phyloP scores from a whole-genome alignment of 768 basidiomycete genomes.

The Russula lepida region DNA sequence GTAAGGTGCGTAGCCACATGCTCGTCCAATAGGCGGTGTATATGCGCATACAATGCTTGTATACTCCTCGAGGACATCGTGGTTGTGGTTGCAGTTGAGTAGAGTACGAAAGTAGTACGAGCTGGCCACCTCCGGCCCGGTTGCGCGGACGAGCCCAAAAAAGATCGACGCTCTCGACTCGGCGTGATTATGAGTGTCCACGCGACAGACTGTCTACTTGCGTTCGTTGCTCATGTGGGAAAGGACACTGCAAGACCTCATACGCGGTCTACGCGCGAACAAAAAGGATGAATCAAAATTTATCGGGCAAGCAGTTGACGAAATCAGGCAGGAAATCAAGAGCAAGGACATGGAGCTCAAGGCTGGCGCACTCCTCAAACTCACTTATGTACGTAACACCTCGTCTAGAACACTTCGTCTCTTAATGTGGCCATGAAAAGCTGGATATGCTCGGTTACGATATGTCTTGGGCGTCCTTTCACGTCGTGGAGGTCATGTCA shows the following conservation, averaged over 20 bases:
- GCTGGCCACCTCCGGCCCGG: not conserved
- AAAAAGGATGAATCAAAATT: conserved; percentile 91
- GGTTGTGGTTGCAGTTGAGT: not conserved
- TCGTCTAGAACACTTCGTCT: conserved; percentile 15
- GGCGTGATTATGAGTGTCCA: not conserved
- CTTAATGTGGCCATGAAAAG: conserved; percentile 35
- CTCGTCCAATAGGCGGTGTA: conserved; percentile 18
- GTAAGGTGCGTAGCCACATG: conserved; percentile 11
- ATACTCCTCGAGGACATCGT: not conserved
- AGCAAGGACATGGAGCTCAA: conserved; percentile 96
- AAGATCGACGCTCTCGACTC: not conserved
- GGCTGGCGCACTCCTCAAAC: conserved; percentile 88
- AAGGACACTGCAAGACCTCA: conserved; percentile 89
- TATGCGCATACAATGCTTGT: conserved; percentile 10
- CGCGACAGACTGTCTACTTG: conserved; percentile 1
- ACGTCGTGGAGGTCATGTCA: conserved; percentile 98
- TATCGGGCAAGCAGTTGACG: conserved; percentile 87
- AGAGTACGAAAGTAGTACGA: no score
- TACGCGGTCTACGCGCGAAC: conserved; percentile 90
- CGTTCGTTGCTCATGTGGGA: conserved; percentile 70
- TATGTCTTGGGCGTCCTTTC: conserved; percentile 94
- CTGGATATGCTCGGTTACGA: conserved; percentile 96
- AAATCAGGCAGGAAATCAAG: conserved; percentile 86
- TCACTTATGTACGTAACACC: conserved; percentile 76
- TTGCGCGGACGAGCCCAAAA: not conserved